Base-by-base conservation (phyloP, 2,329 filamentous ascomycete species). In the Phaeosphaeria sp. region DNA sequence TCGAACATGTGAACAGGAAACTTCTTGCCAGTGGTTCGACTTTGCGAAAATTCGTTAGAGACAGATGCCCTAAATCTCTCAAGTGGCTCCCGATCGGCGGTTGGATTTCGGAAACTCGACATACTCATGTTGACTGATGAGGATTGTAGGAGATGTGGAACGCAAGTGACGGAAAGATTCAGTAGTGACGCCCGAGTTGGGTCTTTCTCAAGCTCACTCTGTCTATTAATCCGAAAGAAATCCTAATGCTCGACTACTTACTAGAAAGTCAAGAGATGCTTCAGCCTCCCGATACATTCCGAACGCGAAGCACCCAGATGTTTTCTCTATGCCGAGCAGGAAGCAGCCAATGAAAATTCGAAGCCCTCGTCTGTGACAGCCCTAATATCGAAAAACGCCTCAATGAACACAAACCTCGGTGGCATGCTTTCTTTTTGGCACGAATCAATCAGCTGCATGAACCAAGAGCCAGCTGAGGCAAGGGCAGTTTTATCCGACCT, bases 1-100 rank as follows among this genome's bases (percentile, higher is more conserved):
- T 73, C 65, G 36, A 67, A 64, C 2, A 68, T n/a, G 42, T 67
- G 57, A 11, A 71, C n/a, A 49, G 54, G 51, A 24, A 68, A 39
- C 11, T 21, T 27, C 33, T 22, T 21, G 17, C 51, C 42, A n/a
- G 51, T 36, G 25, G 15, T 18, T 40, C 18, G 18, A 11, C 8
- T 27, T 45, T 21, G 17, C 6, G 30, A 6, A 13, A 50, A 22
- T 9, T 18, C 7, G 25, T 22, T 45, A 1, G 40, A 24, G 1
- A 51, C 48, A 25, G 42, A 50, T 3, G 13, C 13, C 44, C 46
- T 54, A 50, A 67, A 69, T 3, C 49, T 47, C 2, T 66, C 46
- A 3, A 67, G 47, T 1, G 65, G 63, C 8, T 55, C 30, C 11
- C 49, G 53, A 47, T 68, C 50, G 22, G 60, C 59, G 7, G 57